Percentiles rank a stretch among this genome's conserved stretches.
These are phyloP conservation scores for Oryza longistaminata DNA, from an alignment of 176 grass and related monocot genomes.

Conservation along the genomic window DNA sequence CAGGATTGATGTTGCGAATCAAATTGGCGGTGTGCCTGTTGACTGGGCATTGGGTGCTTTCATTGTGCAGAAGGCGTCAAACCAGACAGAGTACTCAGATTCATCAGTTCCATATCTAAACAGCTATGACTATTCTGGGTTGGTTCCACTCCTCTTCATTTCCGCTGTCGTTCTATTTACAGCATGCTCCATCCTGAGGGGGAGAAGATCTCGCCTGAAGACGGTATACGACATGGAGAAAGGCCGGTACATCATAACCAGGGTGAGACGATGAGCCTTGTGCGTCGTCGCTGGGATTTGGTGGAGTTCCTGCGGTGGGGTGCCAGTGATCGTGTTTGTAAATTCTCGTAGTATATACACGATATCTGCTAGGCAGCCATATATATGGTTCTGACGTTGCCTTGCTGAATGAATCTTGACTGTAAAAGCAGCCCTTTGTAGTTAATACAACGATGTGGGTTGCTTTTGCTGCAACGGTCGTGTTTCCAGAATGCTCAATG, in stretches of 20 bases:
- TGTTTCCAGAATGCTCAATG: neutral
- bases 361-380: neutral
- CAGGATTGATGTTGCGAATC: slow-evolving; percentile 83
- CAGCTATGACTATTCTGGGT: slow-evolving; percentile 42
- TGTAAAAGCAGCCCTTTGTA: slow-evolving; percentile 39
- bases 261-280: slow-evolving; percentile 49
- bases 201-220: slow-evolving; percentile 58
- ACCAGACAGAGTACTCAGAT: slow-evolving; percentile 45
- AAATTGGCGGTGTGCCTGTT: slow-evolving; percentile 58
- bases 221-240: slow-evolving; percentile 80
- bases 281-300: neutral
- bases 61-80: slow-evolving; percentile 53
- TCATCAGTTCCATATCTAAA: slow-evolving; percentile 53
- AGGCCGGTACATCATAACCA: slow-evolving; percentile 66
- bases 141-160: slow-evolving; percentile 51
- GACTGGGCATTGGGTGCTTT: slow-evolving; percentile 95
- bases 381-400: neutral
- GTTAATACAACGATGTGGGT: slow-evolving; percentile 35
- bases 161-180: slow-evolving; percentile 52
- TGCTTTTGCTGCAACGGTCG: neutral
- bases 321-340: slow-evolving; percentile 34
- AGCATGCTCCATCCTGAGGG: slow-evolving; percentile 58
- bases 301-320: slow-evolving; percentile 31
- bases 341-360: slow-evolving; percentile 28
- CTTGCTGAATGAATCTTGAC: neutral